Base-by-base conservation (phyloP, 2,329 filamentous ascomycete genomes). In the Cercospora berteroae region DNA sequence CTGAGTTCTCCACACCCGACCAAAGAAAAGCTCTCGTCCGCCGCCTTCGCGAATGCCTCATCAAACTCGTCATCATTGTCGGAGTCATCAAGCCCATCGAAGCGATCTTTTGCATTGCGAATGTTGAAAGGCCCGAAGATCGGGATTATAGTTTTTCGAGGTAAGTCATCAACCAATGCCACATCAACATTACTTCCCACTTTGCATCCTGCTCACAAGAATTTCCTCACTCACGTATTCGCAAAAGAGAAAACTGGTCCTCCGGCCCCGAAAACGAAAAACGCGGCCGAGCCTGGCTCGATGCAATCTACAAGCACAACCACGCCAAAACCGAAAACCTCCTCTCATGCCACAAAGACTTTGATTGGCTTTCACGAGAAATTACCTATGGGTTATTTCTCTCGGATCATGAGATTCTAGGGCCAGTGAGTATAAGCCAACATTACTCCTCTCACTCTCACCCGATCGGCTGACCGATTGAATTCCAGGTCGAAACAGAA, bases 81-180 rank as follows among this genome's bases (percentile, higher is more conserved):
- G 88, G 88, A 0, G 86, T 89, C 0, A 88, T 86, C 76, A 89
- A 88, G 73, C 86, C 87, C 7, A 76, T 90, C 4, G 87, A 89
- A 71, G 83, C 86, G 1, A 84, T 89, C 52, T 79, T 88, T 7
- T 80, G 83, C n/a, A 87, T 89, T 63, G 80, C 77, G 65, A 79
- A 81, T 16, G 74, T 85, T 9, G 86, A 88, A 70, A 76, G 75
- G 27, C 80, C 80, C 0, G 86, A 88, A 73, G 88, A 90, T 71
- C 84, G 82, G 61, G 88, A 90, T 71, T 85, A 81, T 64, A 82
- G 78, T 4, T 80, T 78, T 65, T 86, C 84, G 3, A 83, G 87
- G 70, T 76, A 52, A 55, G 23, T 16, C 1, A 27, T 16, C 16
- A 52, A 29, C 33, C 31, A 2, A 48, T 7, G 1, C 10, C 1